These are phyloP conservation scores for Phanerochaete sordida DNA, from an alignment of 768 basidiomycete species.

Conservation along the genomic window DNA sequence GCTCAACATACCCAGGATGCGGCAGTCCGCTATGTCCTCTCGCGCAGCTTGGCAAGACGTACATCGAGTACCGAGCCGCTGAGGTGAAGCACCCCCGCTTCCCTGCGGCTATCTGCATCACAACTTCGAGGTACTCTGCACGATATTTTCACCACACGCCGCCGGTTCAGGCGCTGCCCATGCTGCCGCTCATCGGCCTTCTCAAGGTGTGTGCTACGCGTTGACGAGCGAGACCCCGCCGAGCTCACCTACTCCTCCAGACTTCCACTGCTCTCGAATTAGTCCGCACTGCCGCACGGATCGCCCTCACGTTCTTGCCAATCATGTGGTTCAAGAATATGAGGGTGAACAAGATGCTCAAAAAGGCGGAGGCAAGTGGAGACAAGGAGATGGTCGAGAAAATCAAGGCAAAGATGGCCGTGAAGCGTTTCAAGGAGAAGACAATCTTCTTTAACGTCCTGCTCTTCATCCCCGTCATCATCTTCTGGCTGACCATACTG, in stretches of 20 bases:
- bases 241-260: slow-evolving; percentile 33
- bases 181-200: slow-evolving; percentile 55
- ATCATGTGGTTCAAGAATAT: slow-evolving; percentile 59
- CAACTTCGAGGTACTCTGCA: neutral
- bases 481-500: slow-evolving; percentile 16
- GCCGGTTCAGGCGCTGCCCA: slow-evolving; percentile 29
- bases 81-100: neutral
- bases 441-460: slow-evolving; percentile 50
- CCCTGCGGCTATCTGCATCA: slow-evolving; percentile 1
- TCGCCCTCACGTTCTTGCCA: slow-evolving; percentile 75
- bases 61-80: slow-evolving; percentile 5
- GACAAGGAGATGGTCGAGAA: slow-evolving; percentile 34
- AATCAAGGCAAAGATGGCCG: slow-evolving; percentile 49
- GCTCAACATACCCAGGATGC: neutral
- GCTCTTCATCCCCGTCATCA: slow-evolving; percentile 43
- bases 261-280: slow-evolving; percentile 70
- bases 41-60: slow-evolving; percentile 10
- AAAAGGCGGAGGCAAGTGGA: slow-evolving; percentile 43
- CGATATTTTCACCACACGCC: slow-evolving; percentile 8
- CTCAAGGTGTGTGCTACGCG: slow-evolving; percentile 52
- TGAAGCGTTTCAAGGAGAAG: slow-evolving; percentile 46
- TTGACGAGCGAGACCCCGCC: neutral
- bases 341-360: slow-evolving; percentile 47
- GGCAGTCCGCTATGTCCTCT: neutral
- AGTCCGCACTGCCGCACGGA: slow-evolving; percentile 64